Percentiles rank a stretch among this genome's conserved stretches.
Conservation (phyloP, 257 asterid species). For the Solanum lycopersicoides region DNA sequence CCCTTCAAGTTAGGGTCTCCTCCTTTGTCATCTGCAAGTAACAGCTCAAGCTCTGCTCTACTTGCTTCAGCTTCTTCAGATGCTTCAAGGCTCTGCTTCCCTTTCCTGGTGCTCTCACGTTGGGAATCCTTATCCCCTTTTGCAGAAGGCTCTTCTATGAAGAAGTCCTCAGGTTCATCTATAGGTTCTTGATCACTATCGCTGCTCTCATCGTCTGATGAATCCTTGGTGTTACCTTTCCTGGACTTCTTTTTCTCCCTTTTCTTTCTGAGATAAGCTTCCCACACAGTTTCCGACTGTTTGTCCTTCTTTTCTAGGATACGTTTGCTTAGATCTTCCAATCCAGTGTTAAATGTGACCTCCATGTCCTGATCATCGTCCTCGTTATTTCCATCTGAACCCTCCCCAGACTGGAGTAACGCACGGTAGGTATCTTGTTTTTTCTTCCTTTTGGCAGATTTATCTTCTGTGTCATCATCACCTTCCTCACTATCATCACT, state of each 20-base stretch:
- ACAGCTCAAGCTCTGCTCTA: constrained; percentile 80
- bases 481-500: constrained; percentile 39
- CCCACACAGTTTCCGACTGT: constrained; percentile 86
- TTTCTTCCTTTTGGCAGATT: constrained; percentile 25
- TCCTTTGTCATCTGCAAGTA: constrained; percentile 65
- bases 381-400: constrained; percentile 47
- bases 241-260: constrained; percentile 66
- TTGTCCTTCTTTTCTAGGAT: constrained; percentile 74
- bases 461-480: constrained; percentile 27
- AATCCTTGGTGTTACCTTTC: constrained; percentile 47
- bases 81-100: constrained; percentile 22
- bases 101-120: constrained; percentile 13
- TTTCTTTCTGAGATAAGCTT: constrained; percentile 55
- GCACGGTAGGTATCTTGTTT: constrained; percentile 61
- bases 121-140: constrained; percentile 11
- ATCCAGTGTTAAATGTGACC: constrained; percentile 67
- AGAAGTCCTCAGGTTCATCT: constrained; percentile 69
- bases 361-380: constrained; percentile 73
- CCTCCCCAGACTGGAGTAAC: constrained; percentile 53
- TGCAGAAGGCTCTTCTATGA: constrained; percentile 47
- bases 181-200: constrained; percentile 38
- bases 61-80: constrained; percentile 55
- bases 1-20: constrained; percentile 56
- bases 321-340: constrained; percentile 84
- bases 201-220: constrained; percentile 58